Percentiles rank a stretch among this genome's conserved stretches.
These are phyloP conservation scores for Isatis lusitanica DNA, from an alignment of 441 rosid genomes.

Conservation along the genomic window DNA sequence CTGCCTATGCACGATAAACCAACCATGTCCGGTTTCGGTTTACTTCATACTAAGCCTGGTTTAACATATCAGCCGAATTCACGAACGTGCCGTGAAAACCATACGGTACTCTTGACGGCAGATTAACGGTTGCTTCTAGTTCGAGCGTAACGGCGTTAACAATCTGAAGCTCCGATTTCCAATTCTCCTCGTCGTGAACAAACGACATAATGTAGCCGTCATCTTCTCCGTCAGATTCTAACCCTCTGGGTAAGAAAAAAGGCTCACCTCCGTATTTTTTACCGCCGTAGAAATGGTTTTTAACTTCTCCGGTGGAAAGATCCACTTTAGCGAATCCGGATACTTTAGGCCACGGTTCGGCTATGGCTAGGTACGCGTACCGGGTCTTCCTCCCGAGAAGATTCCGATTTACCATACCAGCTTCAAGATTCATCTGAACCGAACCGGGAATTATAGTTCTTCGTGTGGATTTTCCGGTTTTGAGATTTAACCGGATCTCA, in stretches of 20 bases:
- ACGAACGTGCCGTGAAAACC: conserved; percentile 84
- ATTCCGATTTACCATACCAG: conserved; percentile 41
- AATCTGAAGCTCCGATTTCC: conserved; percentile 70
- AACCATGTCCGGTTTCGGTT: conserved; percentile 29
- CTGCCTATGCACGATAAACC: conserved; percentile 14
- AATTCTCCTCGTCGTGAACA: conserved; percentile 63
- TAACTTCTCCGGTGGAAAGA: conserved; percentile 54
- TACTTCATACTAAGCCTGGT: conserved; percentile 43
- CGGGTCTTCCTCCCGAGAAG: conserved; percentile 59
- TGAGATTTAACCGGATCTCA: conserved; percentile 65
- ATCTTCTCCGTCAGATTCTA: conserved; percentile 37
- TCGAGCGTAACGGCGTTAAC: conserved; percentile 58
- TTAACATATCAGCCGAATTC: conserved; percentile 49
- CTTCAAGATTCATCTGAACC: conserved; percentile 58
- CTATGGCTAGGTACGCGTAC: conserved; percentile 69
- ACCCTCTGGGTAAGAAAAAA: conserved; percentile 51
- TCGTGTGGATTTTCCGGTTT: conserved; percentile 65
- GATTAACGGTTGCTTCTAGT: conserved; percentile 52
- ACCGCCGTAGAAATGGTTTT: conserved; percentile 56
- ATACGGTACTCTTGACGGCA: conserved; percentile 83
- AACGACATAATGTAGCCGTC: conserved; percentile 66
- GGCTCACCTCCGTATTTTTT: conserved; percentile 71
- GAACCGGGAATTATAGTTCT: conserved; percentile 48
- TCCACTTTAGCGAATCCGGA: conserved; percentile 78
- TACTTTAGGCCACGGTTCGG: conserved; percentile 83